These are phyloP conservation scores for Cyathus striatus DNA, from an alignment of 768 basidiomycete species.

Conservation along the genomic window DNA sequence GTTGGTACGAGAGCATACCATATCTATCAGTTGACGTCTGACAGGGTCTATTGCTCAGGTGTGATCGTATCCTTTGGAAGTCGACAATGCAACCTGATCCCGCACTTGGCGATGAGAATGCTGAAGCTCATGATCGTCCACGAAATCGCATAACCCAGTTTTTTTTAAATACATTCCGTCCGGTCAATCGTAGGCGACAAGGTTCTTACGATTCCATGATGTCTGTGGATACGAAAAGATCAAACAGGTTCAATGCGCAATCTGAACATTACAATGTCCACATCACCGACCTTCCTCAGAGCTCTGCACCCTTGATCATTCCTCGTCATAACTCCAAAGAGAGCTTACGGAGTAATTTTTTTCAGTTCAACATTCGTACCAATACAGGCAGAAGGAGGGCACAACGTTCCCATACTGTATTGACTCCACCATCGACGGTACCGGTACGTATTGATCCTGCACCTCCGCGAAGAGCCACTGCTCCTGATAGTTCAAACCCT, in stretches of 20 bases:
- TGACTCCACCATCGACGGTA: constrained; percentile 7
- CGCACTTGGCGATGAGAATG: constrained; percentile 30
- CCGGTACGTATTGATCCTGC: constrained; percentile 4
- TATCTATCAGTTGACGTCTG: neutral
- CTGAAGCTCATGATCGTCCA: constrained; percentile 9
- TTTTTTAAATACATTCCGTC: constrained; percentile 49
- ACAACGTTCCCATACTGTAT: constrained; percentile 10
- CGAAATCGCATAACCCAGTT: constrained; percentile 45
- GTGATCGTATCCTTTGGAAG: constrained; percentile 83
- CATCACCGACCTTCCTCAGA: neutral
- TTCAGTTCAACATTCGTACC: neutral
- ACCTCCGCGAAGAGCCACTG: constrained; percentile 7
- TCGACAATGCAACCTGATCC: constrained; percentile 52
- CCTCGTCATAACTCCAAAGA: neutral
- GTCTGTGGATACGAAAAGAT: constrained; percentile 11
- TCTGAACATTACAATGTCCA: too few relatives aligned
- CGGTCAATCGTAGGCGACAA: constrained; percentile 29
- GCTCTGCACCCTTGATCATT: neutral
- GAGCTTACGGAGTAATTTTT: too few relatives aligned
- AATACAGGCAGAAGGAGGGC: neutral
- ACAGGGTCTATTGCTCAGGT: constrained; percentile 39
- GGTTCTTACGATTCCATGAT: constrained; percentile 29
- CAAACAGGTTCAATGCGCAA: too few relatives aligned
- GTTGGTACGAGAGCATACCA: constrained; percentile 49
- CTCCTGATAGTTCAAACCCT: too few relatives aligned